Evolutionary conservation across 2,329 filamentous ascomycete genomes (phyloP).

Genomic region (Sporothrix variecibatus): DNA sequence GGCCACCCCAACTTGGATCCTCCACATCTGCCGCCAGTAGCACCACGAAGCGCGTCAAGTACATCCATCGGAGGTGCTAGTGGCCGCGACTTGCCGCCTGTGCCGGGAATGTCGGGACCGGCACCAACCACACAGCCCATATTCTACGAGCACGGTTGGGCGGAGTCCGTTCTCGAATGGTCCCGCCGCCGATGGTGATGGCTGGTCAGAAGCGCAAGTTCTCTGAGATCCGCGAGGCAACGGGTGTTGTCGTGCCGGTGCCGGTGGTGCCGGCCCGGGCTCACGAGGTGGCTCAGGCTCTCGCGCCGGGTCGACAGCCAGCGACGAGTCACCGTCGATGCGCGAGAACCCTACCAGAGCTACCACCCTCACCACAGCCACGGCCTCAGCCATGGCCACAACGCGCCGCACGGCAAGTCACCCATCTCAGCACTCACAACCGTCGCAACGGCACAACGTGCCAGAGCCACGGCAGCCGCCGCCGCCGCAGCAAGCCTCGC

Average conservation of each 20-base stretch:
- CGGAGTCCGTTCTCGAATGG: conserved; percentile 27
- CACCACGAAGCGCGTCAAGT: not conserved
- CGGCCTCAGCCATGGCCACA: conserved; percentile 25
- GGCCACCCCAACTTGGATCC: not conserved
- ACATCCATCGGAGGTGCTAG: not conserved
- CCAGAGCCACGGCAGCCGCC: not conserved
- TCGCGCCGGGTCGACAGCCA: conserved; percentile 11
- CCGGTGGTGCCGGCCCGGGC: not conserved
- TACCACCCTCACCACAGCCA: conserved; percentile 7
- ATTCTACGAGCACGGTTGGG: conserved; percentile 16
- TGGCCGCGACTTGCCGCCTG: not conserved
- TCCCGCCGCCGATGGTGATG: conserved; percentile 34
- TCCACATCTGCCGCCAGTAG: not conserved
- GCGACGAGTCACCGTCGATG: conserved; percentile 25
- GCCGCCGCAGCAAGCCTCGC: conserved; percentile 20
- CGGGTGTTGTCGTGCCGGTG: conserved; percentile 20
- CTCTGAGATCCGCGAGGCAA: conserved; percentile 34
- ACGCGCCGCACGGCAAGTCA: not conserved
- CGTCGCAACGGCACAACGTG: not conserved
- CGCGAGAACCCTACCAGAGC: conserved; percentile 24
- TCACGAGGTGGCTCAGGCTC: conserved; percentile 12
- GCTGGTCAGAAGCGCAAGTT: conserved; percentile 47
- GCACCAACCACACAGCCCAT: conserved; percentile 18
- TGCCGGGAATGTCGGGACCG: not conserved
- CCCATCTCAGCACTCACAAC: conserved; percentile 19